phyloP scores from a whole-genome alignment of 192 early-diverging fungal genomes.

The Backusella circina region DNA sequence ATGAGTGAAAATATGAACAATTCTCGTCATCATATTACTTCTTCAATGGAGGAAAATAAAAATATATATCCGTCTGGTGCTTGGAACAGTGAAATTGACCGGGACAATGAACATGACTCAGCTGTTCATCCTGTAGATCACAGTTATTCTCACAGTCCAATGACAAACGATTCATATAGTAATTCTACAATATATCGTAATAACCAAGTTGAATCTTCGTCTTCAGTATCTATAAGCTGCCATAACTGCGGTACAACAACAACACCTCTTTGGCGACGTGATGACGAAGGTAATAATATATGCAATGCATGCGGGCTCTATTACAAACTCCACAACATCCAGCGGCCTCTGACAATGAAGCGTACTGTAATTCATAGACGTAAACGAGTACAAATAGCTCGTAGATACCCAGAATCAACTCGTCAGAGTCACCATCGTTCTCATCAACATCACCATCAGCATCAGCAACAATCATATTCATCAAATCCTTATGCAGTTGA shows the following conservation, averaged over 20 bases:
- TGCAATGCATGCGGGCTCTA: slow-evolving; percentile 94
- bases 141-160: neutral
- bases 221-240: slow-evolving; percentile 30
- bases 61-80: neutral
- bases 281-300: slow-evolving; percentile 61
- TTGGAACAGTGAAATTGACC: slow-evolving; percentile 2
- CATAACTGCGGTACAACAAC: slow-evolving; percentile 65
- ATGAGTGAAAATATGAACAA: neutral
- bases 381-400: slow-evolving; percentile 30
- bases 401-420: neutral
- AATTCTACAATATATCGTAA: neutral
- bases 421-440: neutral
- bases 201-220: neutral
- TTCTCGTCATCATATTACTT: neutral
- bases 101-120: neutral
- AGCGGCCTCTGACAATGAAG: slow-evolving; percentile 70
- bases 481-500: neutral
- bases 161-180: neutral
- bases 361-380: slow-evolving; percentile 62
- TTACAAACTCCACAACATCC: slow-evolving; percentile 70
- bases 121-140: neutral
- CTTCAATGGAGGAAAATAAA: neutral
- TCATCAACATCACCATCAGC: neutral
- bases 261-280: slow-evolving; percentile 74
- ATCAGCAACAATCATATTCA: neutral